Conservation (phyloP, 371 early-diverging fungal genomes). For the Chytridium lagenaria region DNA sequence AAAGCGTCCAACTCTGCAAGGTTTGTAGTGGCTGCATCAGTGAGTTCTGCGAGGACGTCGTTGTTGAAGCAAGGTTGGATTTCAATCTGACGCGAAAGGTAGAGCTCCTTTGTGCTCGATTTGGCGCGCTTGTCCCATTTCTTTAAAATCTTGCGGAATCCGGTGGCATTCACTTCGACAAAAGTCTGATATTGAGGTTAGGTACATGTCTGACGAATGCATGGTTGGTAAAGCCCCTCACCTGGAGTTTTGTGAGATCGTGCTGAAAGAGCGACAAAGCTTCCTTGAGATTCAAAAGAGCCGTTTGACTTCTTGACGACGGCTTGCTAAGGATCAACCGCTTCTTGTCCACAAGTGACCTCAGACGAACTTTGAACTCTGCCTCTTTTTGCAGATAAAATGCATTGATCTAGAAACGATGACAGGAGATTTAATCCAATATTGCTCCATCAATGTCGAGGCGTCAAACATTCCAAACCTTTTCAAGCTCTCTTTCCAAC, state of each 20-base stretch:
- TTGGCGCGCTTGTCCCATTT: conserved; percentile 98
- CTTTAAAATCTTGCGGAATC: conserved; percentile 95
- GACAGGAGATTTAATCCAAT: too few relatives aligned
- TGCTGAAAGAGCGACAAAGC: conserved; percentile 90
- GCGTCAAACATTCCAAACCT: conserved; percentile 40
- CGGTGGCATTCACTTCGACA: conserved; percentile 93
- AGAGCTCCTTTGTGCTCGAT: conserved; percentile 92
- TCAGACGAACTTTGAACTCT: conserved; percentile 57
- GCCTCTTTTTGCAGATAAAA: conserved; percentile 64
- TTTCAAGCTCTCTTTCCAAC: conserved; percentile 64
- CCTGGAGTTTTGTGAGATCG: conserved; percentile 93
- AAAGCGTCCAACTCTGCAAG: conserved; percentile 67
- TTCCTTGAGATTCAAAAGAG: conserved; percentile 76
- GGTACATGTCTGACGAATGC: neutral
- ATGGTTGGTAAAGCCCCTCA: conserved; percentile 37
- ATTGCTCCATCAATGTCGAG: too few relatives aligned
- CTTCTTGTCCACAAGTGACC: conserved; percentile 63
- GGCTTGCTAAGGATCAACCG: conserved; percentile 53
- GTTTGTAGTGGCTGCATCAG: conserved; percentile 77
- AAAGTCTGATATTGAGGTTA: conserved; percentile 75
- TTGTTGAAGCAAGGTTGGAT: conserved; percentile 95
- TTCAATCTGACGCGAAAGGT: conserved; percentile 91
- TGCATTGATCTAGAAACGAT: conserved; percentile 51
- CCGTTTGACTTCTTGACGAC: conserved; percentile 45
- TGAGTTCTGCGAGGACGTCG: conserved; percentile 84